Evolutionary conservation across 495 filamentous ascomycete genomes (phyloP), one percentile per base, ranked within the genome.

Genomic region (Xylaria intraflava): DNA sequence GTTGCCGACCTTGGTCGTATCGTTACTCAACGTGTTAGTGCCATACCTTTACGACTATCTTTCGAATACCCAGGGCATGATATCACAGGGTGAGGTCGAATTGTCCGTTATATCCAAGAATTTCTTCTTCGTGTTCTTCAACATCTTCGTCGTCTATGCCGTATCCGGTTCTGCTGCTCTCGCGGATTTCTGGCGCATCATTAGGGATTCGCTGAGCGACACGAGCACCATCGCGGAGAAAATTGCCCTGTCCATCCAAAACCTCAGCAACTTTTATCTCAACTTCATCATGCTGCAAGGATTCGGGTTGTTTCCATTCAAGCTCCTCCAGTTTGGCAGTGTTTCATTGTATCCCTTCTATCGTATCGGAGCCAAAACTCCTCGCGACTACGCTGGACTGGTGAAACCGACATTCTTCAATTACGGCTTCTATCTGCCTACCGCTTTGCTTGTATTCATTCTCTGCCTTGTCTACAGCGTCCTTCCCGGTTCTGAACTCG

Each of bases 111-210:
- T 97, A 65, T 95, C 89, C 51, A 99, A 99, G 75, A 99, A 96
- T 65, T 99, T 96, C 72, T 96, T 96, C 78, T 99, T 97, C 70
- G 89, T 87, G 29, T 99, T 99, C 74, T 96, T 97, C 81, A 99
- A 99, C 72, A 83, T 96, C 20, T 99, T 99, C 72, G 75, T 97
- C 47, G 78, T 96, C 40, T 96, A 96, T 65, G 95, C 93, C 2
- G 82, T 94, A 23, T 86, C 95, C 40, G 89, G 91, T 45, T 89
- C 90, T 26, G 89, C 86, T 6, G 79, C 79, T 53, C 52, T 66
- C 14, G 78, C 85, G 33, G 76, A 79, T 26, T 85, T 93, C 62
- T 82, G 82, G 69, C 70, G 84, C 43, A 78, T 81, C 31, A 76
- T 96, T 11, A 81, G 83, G 39, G 81, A 90, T 47, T 79, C 83